A percentile compares a stretch with the other conserved stretches of the same genome.
Evolutionary conservation across 2,329 filamentous ascomycete species (phyloP).

Genomic region (Sporothrix mexicana): DNA sequence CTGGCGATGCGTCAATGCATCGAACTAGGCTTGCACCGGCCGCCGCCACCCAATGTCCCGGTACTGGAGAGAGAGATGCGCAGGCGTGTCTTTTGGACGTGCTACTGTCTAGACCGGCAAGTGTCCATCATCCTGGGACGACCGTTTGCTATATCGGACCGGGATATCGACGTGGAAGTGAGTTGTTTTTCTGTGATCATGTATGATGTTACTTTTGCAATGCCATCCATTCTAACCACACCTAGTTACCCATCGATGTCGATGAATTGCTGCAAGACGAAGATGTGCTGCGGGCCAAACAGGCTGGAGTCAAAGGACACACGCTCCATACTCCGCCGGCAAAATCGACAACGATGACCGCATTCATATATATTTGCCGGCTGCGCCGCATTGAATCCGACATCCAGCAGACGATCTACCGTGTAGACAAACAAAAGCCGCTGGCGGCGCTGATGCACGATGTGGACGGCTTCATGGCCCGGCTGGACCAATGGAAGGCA

Average conservation of each 20-base stretch:
- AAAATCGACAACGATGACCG: neutral
- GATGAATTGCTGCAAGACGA: neutral
- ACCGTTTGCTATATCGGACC: neutral
- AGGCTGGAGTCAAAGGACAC: neutral
- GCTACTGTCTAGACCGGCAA: neutral
- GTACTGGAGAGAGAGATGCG: neutral
- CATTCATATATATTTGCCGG: neutral
- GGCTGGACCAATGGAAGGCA: neutral
- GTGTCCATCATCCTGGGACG: neutral
- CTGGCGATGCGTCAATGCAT: conserved; percentile 3
- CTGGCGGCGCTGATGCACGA: neutral
- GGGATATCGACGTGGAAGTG: neutral
- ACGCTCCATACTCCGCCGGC: neutral
- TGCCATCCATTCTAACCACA: too few species aligned
- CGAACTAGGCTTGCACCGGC: neutral
- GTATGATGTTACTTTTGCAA: neutral
- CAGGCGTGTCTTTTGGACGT: neutral
- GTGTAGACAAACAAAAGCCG: neutral
- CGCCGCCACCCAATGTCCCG: neutral
- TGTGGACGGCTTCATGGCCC: neutral
- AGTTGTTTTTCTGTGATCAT: neutral
- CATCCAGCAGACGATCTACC: neutral
- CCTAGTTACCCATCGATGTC: neutral
- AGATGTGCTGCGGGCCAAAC: neutral
- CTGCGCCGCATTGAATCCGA: neutral